phyloP scores from a whole-genome alignment of 306 rosid genomes.

The Fragaria nilgerrensis region DNA sequence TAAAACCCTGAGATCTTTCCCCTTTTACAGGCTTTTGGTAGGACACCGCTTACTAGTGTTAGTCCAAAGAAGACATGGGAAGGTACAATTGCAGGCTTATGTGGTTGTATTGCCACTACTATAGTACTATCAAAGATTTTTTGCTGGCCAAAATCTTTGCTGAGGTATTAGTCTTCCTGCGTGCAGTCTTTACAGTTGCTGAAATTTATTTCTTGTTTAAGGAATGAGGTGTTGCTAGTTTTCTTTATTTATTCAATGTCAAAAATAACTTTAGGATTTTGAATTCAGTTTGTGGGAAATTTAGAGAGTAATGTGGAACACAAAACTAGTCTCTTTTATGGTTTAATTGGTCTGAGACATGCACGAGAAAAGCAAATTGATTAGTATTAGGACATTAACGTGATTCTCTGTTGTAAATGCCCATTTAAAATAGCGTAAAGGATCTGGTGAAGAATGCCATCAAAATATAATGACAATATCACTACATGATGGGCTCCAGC shows the following conservation, averaged over 20 bases:
- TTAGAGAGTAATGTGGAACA: background rate
- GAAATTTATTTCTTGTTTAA: background rate
- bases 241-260: background rate
- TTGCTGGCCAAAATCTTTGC: conserved; percentile 79
- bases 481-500: background rate
- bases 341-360: background rate
- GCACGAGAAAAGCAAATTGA: background rate
- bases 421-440: background rate
- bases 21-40: conserved; percentile 74
- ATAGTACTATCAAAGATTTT: conserved; percentile 57
- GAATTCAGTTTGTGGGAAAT: background rate
- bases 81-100: conserved; percentile 88
- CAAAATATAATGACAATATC: background rate
- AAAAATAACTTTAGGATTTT: background rate
- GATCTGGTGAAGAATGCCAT: background rate
- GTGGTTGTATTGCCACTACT: conserved; percentile 83
- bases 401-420: background rate
- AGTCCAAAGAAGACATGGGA: conserved; percentile 99
- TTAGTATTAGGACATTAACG: background rate
- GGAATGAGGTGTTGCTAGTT: background rate
- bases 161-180: conserved; percentile 50
- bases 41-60: conserved; percentile 80
- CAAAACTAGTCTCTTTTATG: background rate
- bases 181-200: background rate
- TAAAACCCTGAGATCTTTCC: conserved; percentile 19